Evolutionary conservation across 2,329 filamentous ascomycete species (phyloP).

Genomic region (Botrytis elliptica): DNA sequence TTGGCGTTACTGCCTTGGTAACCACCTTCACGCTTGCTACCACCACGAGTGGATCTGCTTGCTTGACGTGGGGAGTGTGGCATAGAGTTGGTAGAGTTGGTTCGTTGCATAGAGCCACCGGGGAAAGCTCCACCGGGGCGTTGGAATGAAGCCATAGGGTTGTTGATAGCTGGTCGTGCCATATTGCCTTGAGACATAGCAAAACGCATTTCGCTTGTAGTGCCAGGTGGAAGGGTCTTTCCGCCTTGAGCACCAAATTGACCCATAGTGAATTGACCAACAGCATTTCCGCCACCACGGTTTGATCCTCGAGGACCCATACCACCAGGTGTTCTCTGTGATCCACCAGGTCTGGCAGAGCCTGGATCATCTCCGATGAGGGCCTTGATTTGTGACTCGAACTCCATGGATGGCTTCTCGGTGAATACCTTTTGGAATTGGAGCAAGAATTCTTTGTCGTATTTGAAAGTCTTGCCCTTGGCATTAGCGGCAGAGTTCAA

Average conservation of each 20-base stretch:
- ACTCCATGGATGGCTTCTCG: slow-evolving; percentile 92
- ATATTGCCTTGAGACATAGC: slow-evolving; percentile 57
- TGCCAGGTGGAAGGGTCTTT: slow-evolving; percentile 68
- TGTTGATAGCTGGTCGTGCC: slow-evolving; percentile 51
- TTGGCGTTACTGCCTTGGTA: slow-evolving; percentile 45
- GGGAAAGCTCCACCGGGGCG: slow-evolving; percentile 64
- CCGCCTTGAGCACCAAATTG: slow-evolving; percentile 57
- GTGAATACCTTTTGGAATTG: slow-evolving; percentile 97
- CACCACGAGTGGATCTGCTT: slow-evolving; percentile 60
- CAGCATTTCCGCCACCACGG: slow-evolving; percentile 44
- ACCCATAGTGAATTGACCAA: slow-evolving; percentile 65
- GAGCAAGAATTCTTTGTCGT: slow-evolving; percentile 90
- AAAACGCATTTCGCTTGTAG: slow-evolving; percentile 77
- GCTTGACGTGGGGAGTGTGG: slow-evolving; percentile 69
- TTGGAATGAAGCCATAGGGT: slow-evolving; percentile 59
- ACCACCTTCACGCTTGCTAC: slow-evolving; percentile 59
- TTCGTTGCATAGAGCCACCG: slow-evolving; percentile 61
- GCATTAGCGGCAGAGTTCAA: slow-evolving; percentile 77
- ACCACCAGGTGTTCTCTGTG: slow-evolving; percentile 57
- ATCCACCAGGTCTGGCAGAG: slow-evolving; percentile 52
- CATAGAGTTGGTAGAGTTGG: slow-evolving; percentile 54
- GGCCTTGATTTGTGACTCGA: slow-evolving; percentile 85
- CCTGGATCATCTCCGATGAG: slow-evolving; percentile 76
- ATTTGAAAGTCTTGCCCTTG: slow-evolving; percentile 84
- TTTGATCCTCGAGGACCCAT: slow-evolving; percentile 51